Base-by-base conservation (phyloP, 192 early-diverging fungal genomes). In the Chytriomyces sp. region DNA sequence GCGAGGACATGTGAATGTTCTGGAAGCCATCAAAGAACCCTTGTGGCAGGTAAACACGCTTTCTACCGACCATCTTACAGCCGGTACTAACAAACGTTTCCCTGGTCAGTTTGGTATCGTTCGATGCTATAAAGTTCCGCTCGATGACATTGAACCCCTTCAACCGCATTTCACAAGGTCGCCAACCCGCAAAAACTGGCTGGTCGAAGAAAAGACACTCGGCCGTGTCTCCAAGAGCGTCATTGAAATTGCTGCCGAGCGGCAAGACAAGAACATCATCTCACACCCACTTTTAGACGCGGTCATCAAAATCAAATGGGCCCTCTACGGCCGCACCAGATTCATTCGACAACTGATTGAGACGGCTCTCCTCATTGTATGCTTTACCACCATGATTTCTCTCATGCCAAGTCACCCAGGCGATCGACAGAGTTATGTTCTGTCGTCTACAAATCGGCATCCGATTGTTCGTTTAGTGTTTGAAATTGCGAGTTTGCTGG, bases 271-370 rank as follows among this genome's bases (percentile, higher is more conserved):
- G 60, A 68, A 59, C 9, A 72, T 77, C 11, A 18, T 80, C 26
- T 46, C 35, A 10, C 64, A 71, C 47, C 77, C 77, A 7, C 23
- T 81, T 23, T 61, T 81, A 28, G 26, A 61, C 44, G 45, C 64
- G 20, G 18, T 81, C 45, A 61, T 81, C 8, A 53, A 64, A 24
- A 72, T 63, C 59, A 81, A 81, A 48, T 81, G 80, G 80, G 53
- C 50, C 28, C 62, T 81, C 6, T 81, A 81, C 53, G 76, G 64
- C 8, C 63, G 68, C 50, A 53, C 8, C n/a, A 45, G 18, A 26
- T 81, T 81, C 63, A 23, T 61, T 63, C 57, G 18, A 7, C 43
- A 57, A 23, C n/a, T 80, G 18, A 35, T 43, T 13, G n/a, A 77
- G 28, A 47, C 79, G 7, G 7, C 60, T 35, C 20, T 77, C 9